Base-by-base conservation (phyloP, 2,329 filamentous ascomycete genomes). In the Exophiala calicioides region DNA sequence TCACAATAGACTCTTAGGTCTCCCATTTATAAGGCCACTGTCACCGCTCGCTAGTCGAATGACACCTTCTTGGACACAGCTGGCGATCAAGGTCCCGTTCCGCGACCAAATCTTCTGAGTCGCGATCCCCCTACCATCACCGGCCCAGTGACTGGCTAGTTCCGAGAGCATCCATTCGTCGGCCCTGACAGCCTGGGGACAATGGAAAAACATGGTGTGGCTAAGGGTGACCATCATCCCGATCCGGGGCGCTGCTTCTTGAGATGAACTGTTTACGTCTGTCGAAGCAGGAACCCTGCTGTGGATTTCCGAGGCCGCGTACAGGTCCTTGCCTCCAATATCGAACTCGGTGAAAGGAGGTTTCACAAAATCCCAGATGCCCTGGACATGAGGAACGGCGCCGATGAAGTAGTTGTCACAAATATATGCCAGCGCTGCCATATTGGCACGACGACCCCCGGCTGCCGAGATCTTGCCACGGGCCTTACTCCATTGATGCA, bases 381-480 rank as follows among this genome's bases (percentile, higher is more conserved):
- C 78, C 67, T 95, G 90, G 43, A 90, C 83, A 15, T 87, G 81
- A 23, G 84, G 76, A 6, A 95, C 80, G 2, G 90, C 95, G 21
- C 87, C 90, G 65, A 97, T 90, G 69, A 97, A 96, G 71, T 87
- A 91, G 63, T 80, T 86, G 69, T 96, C 91, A 19, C 84, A 88
- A 72, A 96, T 86, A 71, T 96, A 97, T 16, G 91, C 90, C 51
- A 97, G 75, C 6, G 91, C 91, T 27, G 81, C 85, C 24, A 95
- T 74, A 15, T 48, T 38, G 4, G 45, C 21, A 2, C 27, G 21
- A 20, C 18, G 12, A n/a, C 38, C 26, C 20, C 33, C 33, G 10
- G 32, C 13, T 13, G 32, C 10, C 18, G 32, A 34, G 13, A 45
- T 45, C 15, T 29, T 34, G 5, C 26, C 33, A 26, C 67, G 62